These are phyloP conservation scores for Metschnikowia orientalis DNA, from an alignment of 805 yeast genomes.

Conservation along the genomic window DNA sequence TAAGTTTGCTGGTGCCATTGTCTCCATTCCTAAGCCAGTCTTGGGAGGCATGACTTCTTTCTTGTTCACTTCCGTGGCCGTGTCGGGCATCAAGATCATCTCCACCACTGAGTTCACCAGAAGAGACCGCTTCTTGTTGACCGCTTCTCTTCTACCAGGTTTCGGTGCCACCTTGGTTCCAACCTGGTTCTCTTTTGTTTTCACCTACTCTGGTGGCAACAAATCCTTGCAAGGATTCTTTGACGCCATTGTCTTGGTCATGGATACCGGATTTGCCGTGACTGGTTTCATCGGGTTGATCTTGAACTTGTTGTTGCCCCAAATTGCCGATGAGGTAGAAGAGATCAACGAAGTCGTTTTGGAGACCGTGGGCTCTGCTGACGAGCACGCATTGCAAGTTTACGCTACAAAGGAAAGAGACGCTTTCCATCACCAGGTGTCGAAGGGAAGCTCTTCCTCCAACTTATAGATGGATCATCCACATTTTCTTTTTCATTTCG, in stretches of 20 bases:
- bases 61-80: slow-evolving; percentile 19
- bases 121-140: slow-evolving; percentile 18
- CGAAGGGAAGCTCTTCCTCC: slow-evolving; percentile 11
- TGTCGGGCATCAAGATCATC: slow-evolving; percentile 19
- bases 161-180: slow-evolving; percentile 18
- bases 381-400: slow-evolving; percentile 14
- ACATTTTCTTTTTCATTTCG: no score
- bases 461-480: slow-evolving; percentile 6
- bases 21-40: slow-evolving; percentile 65
- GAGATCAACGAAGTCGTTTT: slow-evolving; percentile 18
- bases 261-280: slow-evolving; percentile 18
- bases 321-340: slow-evolving; percentile 17
- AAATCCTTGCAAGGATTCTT: slow-evolving; percentile 14
- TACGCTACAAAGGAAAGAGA: slow-evolving; percentile 16
- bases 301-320: slow-evolving; percentile 19
- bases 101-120: slow-evolving; percentile 20
- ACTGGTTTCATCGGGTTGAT: slow-evolving; percentile 17
- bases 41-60: slow-evolving; percentile 20
- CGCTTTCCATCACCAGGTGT: slow-evolving; percentile 7
- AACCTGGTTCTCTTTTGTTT: slow-evolving; percentile 15
- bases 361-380: slow-evolving; percentile 19
- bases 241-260: slow-evolving; percentile 18
- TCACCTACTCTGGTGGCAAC: slow-evolving; percentile 16
- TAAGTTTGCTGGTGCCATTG: slow-evolving; percentile 48
- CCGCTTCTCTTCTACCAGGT: slow-evolving; percentile 18